These are phyloP conservation scores for Brasilioporus rufonigricans DNA, from an alignment of 768 basidiomycete genomes.

Conservation along the genomic window DNA sequence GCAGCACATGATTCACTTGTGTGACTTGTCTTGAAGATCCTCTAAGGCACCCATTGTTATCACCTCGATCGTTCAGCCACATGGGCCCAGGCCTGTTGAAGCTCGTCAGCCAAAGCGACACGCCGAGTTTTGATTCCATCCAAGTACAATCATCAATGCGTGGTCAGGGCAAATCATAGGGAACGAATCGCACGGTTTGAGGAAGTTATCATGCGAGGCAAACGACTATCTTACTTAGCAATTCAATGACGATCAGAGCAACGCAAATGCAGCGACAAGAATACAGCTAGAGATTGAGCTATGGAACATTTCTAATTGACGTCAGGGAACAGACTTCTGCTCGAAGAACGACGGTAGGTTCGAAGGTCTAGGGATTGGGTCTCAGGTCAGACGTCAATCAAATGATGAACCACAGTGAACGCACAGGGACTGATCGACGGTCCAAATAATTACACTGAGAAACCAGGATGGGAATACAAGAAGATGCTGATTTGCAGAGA, in stretches of 20 bases:
- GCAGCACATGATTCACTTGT: no score
- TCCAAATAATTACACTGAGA: neutral
- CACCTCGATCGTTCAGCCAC: no score
- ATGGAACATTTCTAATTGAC: conserved; percentile 5
- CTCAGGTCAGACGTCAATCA: neutral
- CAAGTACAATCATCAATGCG: no score
- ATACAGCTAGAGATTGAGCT: neutral
- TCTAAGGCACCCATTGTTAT: no score
- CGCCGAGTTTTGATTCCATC: no score
- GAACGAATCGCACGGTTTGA: neutral
- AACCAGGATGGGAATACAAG: conserved; percentile 12
- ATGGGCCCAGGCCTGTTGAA: no score
- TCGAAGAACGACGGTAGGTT: neutral
- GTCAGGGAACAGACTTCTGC: neutral
- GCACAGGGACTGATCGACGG: conserved; percentile 15
- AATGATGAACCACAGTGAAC: conserved; percentile 6
- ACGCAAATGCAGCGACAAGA: neutral
- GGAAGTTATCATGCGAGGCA: conserved; percentile 2
- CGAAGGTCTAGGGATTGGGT: neutral
- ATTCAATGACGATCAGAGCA: conserved; percentile 5
- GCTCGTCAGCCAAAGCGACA: no score
- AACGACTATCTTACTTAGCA: conserved; percentile 12
- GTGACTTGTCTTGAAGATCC: no score
- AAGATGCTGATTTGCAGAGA: conserved; percentile 13
- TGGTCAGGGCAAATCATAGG: no score